A percentile compares a stretch with the other conserved stretches of the same genome.
These are phyloP conservation scores for Lactarius psammicola DNA, from an alignment of 768 basidiomycete genomes.

Conservation along the genomic window DNA sequence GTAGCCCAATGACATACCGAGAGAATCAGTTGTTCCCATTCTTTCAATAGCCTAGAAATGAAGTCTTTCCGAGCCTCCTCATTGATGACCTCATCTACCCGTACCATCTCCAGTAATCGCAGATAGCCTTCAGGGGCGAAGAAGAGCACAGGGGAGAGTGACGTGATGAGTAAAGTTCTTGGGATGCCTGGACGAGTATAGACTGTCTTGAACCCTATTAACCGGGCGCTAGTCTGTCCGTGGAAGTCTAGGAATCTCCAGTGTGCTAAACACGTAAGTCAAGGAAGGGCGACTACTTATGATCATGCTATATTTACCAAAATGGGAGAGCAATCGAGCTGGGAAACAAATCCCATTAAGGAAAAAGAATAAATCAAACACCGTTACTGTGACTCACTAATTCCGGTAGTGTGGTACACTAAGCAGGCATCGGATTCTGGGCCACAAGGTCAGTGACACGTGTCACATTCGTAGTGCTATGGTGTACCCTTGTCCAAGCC, in stretches of 20 bases:
- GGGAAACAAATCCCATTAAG: not conserved
- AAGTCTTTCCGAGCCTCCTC: not conserved
- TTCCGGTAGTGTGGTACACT: not conserved
- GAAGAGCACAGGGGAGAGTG: not conserved
- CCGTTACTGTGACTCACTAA: not conserved
- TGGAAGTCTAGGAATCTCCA: not conserved
- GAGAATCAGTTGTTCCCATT: not conserved
- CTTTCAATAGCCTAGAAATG: not conserved
- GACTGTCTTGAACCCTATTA: not conserved
- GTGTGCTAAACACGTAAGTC: not conserved
- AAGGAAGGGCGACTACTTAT: not conserved
- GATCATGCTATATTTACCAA: not conserved
- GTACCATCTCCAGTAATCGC: not conserved
- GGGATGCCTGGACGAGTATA: no score
- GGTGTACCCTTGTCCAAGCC: no score
- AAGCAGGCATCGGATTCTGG: not conserved
- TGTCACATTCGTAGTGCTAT: no score
- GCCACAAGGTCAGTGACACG: no score
- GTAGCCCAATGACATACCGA: not conserved
- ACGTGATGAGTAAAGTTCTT: not conserved
- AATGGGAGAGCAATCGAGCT: not conserved
- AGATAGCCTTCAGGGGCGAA: not conserved
- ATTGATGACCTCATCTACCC: not conserved
- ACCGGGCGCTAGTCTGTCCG: not conserved
- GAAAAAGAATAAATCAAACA: not conserved